These are phyloP conservation scores for Dictyostelium capitatum DNA, from an alignment of 78 protist species.

Conservation along the genomic window DNA sequence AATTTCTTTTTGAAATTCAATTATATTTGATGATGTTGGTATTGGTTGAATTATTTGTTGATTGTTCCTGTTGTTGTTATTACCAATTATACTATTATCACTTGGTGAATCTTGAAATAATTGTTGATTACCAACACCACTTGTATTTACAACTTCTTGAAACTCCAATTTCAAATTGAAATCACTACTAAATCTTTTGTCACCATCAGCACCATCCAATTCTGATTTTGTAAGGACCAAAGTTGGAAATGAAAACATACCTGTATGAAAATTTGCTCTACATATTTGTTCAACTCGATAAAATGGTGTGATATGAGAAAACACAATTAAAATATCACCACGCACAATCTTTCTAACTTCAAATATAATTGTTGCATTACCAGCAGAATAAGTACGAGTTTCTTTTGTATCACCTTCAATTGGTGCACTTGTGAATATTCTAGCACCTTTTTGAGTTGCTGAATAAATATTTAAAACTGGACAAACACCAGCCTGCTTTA, in stretches of 20 bases:
- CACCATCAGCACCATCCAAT: slow-evolving; percentile 74
- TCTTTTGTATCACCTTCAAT: slow-evolving; percentile 77
- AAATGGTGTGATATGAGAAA: slow-evolving; percentile 74
- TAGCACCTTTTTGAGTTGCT: slow-evolving; percentile 66
- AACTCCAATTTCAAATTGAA: slow-evolving; percentile 62
- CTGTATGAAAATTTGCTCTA: slow-evolving; percentile 71
- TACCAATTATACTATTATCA: not conserved
- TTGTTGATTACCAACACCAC: not conserved
- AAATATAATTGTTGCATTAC: slow-evolving; percentile 54
- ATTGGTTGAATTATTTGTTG: not conserved
- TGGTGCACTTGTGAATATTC: slow-evolving; percentile 71
- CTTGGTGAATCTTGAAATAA: not conserved
- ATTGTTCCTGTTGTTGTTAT: not conserved
- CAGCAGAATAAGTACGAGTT: slow-evolving; percentile 53
- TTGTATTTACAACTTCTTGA: slow-evolving; percentile 21
- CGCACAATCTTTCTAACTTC: slow-evolving; percentile 70
- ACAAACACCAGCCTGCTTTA: slow-evolving; percentile 62
- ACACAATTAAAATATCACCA: slow-evolving; percentile 66
- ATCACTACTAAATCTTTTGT: slow-evolving; percentile 59
- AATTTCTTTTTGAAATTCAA: slow-evolving; percentile 60
- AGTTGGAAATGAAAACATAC: slow-evolving; percentile 57
- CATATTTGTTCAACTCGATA: slow-evolving; percentile 72
- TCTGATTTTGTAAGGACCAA: slow-evolving; percentile 46
- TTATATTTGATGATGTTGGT: not conserved
- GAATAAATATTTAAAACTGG: slow-evolving; percentile 77